phyloP scores from a whole-genome alignment of 768 basidiomycete species.

The Albatrellus ellisii region DNA sequence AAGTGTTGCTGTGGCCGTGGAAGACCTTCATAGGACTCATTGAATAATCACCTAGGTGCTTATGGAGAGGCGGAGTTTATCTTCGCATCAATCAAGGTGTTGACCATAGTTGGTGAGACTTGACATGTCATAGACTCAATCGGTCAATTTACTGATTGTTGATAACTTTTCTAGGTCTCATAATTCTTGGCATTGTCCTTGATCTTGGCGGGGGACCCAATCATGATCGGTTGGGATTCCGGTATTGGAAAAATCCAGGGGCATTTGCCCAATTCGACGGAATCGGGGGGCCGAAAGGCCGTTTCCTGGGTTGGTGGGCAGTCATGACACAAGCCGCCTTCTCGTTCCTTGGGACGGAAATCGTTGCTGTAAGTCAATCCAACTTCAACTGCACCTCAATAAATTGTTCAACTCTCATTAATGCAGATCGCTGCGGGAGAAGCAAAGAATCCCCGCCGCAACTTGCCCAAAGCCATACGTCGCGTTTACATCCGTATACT shows the following conservation, averaged over 20 bases:
- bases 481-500: conserved; percentile 69
- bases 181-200: conserved; percentile 50
- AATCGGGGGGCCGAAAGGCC: conserved; percentile 58
- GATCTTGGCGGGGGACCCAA: conserved; percentile 84
- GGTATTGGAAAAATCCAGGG: conserved; percentile 84
- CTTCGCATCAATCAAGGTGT: conserved; percentile 87
- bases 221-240: conserved; percentile 57
- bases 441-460: conserved; percentile 73
- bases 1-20: not conserved
- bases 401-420: not conserved
- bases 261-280: conserved; percentile 64
- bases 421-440: conserved; percentile 76
- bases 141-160: conserved; percentile 5
- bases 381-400: too few relatives aligned
- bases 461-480: conserved; percentile 44
- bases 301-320: conserved; percentile 60
- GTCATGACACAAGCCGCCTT: conserved; percentile 84
- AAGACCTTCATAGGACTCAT: not conserved
- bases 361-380: conserved; percentile 56
- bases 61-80: conserved; percentile 82
- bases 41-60: conserved; percentile 27
- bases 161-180: conserved; percentile 20
- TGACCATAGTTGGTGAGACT: conserved; percentile 51
- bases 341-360: conserved; percentile 89
- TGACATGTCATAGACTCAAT: conserved; percentile 23